Percentiles rank a stretch among this genome's conserved stretches.
Evolutionary conservation across 805 yeast species (phyloP).

Genomic region (Tetrapisispora taiwanensis): DNA sequence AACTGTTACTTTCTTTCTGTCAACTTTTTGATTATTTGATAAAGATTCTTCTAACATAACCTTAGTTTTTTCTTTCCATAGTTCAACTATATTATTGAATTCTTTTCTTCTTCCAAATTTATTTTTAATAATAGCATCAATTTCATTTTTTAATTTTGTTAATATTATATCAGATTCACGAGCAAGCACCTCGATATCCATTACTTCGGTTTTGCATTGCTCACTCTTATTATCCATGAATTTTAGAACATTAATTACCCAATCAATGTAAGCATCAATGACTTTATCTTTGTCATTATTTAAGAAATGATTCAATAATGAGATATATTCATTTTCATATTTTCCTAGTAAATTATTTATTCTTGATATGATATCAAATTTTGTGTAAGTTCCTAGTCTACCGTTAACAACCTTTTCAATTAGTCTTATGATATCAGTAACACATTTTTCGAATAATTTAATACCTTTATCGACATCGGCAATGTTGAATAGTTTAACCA

Average conservation of each 20-base stretch:
- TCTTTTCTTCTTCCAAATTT: constrained; percentile 29
- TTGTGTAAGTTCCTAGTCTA: constrained; percentile 37
- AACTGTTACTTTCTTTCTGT: neutral
- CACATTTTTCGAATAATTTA: constrained; percentile 51
- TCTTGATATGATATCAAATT: constrained; percentile 44
- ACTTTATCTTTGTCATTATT: constrained; percentile 60
- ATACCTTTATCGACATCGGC: constrained; percentile 58
- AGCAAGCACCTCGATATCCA: constrained; percentile 14
- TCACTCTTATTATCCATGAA: constrained; percentile 43
- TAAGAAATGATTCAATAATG: constrained; percentile 70
- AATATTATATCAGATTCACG: constrained; percentile 18
- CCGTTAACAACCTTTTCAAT: constrained; percentile 45
- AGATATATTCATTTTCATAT: constrained; percentile 63
- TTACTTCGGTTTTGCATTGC: constrained; percentile 37
- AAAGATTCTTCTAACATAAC: neutral
- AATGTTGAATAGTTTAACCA: constrained; percentile 55
- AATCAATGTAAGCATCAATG: constrained; percentile 58
- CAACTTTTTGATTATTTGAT: neutral
- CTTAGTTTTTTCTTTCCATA: neutral
- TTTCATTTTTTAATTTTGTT: constrained; percentile 29
- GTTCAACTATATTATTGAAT: constrained; percentile 18
- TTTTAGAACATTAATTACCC: constrained; percentile 61
- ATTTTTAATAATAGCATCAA: constrained; percentile 31
- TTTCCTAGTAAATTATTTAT: constrained; percentile 55
- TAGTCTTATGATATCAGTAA: constrained; percentile 52